Evolutionary conservation across 2,329 filamentous ascomycete genomes (phyloP), one percentile per base, ranked within the genome.

Genomic region (Zalaria sp.): DNA sequence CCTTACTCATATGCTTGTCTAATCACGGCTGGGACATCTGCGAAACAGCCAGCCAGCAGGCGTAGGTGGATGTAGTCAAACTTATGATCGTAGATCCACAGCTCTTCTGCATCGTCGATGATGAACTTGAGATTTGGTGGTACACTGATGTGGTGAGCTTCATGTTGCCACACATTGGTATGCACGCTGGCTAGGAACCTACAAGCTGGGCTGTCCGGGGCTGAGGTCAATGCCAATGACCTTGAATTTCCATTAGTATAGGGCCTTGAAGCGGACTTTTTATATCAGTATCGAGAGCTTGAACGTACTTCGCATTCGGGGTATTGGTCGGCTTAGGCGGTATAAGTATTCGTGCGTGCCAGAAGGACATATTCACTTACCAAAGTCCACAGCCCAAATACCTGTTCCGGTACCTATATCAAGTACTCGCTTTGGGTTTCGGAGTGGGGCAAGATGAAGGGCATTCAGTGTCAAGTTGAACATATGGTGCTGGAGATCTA

Each of bases 101-200:
- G 65, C 37, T 71, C 64, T 47, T 79, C 73, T 39, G 70, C 68
- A 51, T 81, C 76, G 50, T 81, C 77, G 6, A 81, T 67, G 44
- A 77, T 62, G 58, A 79, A 79, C 5, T 64, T 65, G n/a, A 75
- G 65, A 51, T 80, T 80, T 7, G 71, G 66, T 10, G 75, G 77
- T 8, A 79, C 64, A 51, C 68, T 67, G 37, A 4, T 1, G 25
- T 4, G 5, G 26, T 26, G 18, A 7, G n/a, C 11, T 25, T 10
- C 4, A 5, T 9, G 5, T 26, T 18, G 3, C 6, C 5, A 48
- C 50, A 40, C 42, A 58, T 18, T 2, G 2, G 18, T 18, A 18
- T 18, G 2, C 18, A 18, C 18, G 18, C 18, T 18, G 18, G 18
- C 2, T 18, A 18, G 18, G 18, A 18, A 18, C 18, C 18, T 18